A percentile compares a stretch with the other conserved stretches of the same genome.
Evolutionary conservation across 2,329 filamentous ascomycete species (phyloP).

Genomic region (Nemania abortiva): DNA sequence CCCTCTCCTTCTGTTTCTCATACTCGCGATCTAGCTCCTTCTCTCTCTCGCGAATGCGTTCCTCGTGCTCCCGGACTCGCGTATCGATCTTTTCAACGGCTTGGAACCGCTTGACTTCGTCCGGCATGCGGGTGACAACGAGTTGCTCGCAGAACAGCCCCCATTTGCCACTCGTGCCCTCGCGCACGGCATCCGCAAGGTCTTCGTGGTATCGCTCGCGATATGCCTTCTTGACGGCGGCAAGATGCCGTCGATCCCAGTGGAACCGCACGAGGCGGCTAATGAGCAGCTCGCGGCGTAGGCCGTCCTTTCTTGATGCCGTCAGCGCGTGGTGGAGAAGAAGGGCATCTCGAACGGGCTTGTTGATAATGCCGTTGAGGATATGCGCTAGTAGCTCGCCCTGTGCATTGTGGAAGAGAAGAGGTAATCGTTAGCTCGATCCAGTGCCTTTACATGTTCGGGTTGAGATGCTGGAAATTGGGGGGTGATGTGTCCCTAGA

Average conservation of each 20-base stretch:
- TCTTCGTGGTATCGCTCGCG: constrained; percentile 79
- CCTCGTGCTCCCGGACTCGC: constrained; percentile 34
- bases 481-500: neutral
- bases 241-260: constrained; percentile 89
- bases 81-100: constrained; percentile 42
- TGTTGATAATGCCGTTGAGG: constrained; percentile 96
- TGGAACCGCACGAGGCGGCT: constrained; percentile 89
- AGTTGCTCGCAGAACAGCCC: constrained; percentile 80
- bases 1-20: constrained; percentile 37
- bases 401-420: constrained; percentile 58
- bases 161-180: constrained; percentile 82
- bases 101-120: constrained; percentile 68
- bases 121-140: constrained; percentile 71
- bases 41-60: constrained; percentile 41
- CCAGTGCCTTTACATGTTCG: neutral
- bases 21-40: constrained; percentile 42
- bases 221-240: constrained; percentile 83
- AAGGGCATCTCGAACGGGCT: constrained; percentile 90
- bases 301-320: constrained; percentile 74
- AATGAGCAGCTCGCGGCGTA: constrained; percentile 88
- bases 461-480: neutral
- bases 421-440: constrained; percentile 3
- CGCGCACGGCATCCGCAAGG: constrained; percentile 81
- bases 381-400: constrained; percentile 95
- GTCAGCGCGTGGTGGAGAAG: constrained; percentile 91